Percentiles rank a stretch among this genome's conserved stretches.
Conservation (phyloP, 1,139 yeast genomes). For the Saccharomycopsis phalli region DNA sequence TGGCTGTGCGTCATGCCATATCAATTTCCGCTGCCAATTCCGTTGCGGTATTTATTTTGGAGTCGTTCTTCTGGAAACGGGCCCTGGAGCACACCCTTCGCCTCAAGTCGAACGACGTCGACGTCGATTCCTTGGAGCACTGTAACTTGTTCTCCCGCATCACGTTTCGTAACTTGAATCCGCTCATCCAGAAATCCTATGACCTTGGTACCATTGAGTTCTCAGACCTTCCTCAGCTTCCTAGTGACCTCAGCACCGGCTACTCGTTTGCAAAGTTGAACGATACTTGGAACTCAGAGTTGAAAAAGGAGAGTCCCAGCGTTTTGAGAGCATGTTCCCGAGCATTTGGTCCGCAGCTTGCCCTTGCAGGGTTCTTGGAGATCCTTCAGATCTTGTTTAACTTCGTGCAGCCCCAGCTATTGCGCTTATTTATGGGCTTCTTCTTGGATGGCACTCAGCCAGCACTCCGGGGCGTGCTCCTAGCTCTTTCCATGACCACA, state of each 20-base stretch:
- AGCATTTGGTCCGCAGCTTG: slow-evolving; percentile 40
- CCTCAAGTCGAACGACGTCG: slow-evolving; percentile 11
- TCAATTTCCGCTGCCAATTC: slow-evolving; percentile 24
- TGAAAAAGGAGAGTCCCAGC: slow-evolving; percentile 27
- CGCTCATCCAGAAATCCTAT: slow-evolving; percentile 41
- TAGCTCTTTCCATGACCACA: slow-evolving; percentile 43
- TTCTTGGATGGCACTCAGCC: slow-evolving; percentile 34
- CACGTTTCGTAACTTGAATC: slow-evolving; percentile 33
- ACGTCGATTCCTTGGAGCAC: slow-evolving; percentile 5
- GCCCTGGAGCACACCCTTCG: slow-evolving; percentile 23
- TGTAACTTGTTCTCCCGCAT: slow-evolving; percentile 11
- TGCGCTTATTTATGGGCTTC: slow-evolving; percentile 39
- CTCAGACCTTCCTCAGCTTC: slow-evolving; percentile 48
- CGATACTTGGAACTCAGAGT: slow-evolving; percentile 32
- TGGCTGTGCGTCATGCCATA: not conserved
- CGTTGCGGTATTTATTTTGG: slow-evolving; percentile 26
- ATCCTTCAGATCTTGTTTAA: slow-evolving; percentile 36
- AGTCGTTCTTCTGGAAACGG: slow-evolving; percentile 30
- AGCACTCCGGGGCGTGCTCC: slow-evolving; percentile 40
- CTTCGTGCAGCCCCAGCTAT: slow-evolving; percentile 49
- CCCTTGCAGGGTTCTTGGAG: slow-evolving; percentile 39
- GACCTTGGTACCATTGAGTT: slow-evolving; percentile 38
- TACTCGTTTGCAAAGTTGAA: slow-evolving; percentile 28
- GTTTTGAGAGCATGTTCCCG: slow-evolving; percentile 34
- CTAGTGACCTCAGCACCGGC: slow-evolving; percentile 38